A percentile compares a stretch with the other conserved stretches of the same genome.
These are phyloP conservation scores for Magnolia sinica DNA, from an alignment of 164 flowering plant genomes.

Conservation along the genomic window DNA sequence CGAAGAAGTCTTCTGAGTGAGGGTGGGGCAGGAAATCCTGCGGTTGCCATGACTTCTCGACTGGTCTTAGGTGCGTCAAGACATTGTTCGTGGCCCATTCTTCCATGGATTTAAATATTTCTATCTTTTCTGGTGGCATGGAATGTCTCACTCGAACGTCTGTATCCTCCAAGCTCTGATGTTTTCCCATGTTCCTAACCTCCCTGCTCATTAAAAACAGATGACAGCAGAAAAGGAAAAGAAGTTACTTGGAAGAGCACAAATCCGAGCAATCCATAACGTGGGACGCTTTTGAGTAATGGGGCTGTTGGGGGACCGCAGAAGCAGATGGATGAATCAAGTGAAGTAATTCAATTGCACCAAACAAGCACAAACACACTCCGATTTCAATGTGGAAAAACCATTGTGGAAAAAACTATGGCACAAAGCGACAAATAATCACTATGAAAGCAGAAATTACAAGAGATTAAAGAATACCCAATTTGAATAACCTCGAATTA, in stretches of 20 bases:
- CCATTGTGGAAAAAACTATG: too few relatives aligned
- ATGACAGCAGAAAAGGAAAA: neutral
- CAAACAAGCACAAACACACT: too few relatives aligned
- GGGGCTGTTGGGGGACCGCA: neutral
- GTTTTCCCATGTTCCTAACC: neutral
- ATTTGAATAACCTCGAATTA: too few relatives aligned
- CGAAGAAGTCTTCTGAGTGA: constrained; percentile 41
- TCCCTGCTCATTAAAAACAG: neutral
- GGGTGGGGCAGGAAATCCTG: constrained; percentile 48
- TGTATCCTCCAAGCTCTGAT: constrained; percentile 12
- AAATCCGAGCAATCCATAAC: too few relatives aligned
- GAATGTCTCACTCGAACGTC: constrained; percentile 29
- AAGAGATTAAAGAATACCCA: too few relatives aligned
- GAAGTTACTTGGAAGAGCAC: neutral
- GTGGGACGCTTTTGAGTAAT: neutral
- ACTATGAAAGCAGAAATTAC: too few relatives aligned
- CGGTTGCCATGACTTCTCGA: constrained; percentile 56
- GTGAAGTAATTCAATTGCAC: too few relatives aligned
- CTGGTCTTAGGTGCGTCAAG: constrained; percentile 42
- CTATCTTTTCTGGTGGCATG: constrained; percentile 31
- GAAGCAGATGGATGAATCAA: neutral
- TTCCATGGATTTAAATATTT: constrained; percentile 30
- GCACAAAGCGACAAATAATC: too few relatives aligned
- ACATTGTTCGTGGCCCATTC: constrained; percentile 39
- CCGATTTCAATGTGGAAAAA: too few relatives aligned